Conservation (phyloP, 2,329 filamentous ascomycete species). For the Basipetospora sp. region DNA sequence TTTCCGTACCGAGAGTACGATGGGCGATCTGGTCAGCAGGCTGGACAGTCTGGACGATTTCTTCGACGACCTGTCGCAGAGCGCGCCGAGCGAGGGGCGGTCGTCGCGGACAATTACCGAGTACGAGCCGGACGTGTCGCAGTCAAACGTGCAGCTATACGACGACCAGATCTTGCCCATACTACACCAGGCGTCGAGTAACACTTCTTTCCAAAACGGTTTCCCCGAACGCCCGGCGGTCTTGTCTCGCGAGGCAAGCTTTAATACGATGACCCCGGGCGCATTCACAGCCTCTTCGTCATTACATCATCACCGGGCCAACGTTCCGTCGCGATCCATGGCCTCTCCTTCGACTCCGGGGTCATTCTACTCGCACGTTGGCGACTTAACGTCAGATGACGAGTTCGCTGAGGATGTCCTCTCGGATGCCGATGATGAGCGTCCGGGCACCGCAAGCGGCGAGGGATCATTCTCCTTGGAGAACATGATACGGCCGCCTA, state of each 20-base stretch:
- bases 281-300: constrained; percentile 38
- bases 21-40: constrained; percentile 70
- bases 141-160: constrained; percentile 70
- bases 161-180: constrained; percentile 88
- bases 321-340: neutral
- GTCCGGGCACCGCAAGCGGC: constrained; percentile 22
- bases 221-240: constrained; percentile 60
- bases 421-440: constrained; percentile 59
- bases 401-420: constrained; percentile 60
- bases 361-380: no score
- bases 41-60: constrained; percentile 70
- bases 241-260: constrained; percentile 43
- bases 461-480: constrained; percentile 42
- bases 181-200: constrained; percentile 68
- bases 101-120: constrained; percentile 50
- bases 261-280: constrained; percentile 48
- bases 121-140: constrained; percentile 50
- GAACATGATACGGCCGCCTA: constrained; percentile 45
- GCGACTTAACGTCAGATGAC: constrained; percentile 60
- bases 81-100: constrained; percentile 39
- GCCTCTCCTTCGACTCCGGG: neutral
- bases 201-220: constrained; percentile 74
- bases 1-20: constrained; percentile 52
- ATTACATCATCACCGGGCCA: constrained; percentile 29
- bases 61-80: constrained; percentile 53